These are phyloP conservation scores for Berkeleyomyces basicola DNA, from an alignment of 2,329 filamentous ascomycete genomes.

Conservation along the genomic window DNA sequence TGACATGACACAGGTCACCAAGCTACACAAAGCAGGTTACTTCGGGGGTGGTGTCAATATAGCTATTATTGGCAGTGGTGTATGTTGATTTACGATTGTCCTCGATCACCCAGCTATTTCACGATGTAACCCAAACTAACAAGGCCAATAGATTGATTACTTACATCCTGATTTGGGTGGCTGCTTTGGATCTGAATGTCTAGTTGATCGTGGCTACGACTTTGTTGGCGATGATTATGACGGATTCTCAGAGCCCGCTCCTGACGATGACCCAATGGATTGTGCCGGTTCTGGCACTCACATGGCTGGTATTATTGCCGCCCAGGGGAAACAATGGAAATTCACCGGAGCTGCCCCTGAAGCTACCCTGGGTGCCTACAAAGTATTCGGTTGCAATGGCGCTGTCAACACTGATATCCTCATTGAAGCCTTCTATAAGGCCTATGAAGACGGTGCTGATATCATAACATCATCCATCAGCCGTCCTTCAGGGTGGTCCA, in stretches of 20 bases:
- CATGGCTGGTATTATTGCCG: conserved; percentile 45
- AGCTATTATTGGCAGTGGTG: conserved; percentile 37
- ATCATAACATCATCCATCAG: conserved; percentile 41
- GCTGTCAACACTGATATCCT: conserved; percentile 37
- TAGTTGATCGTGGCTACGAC: conserved; percentile 41
- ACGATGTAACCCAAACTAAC: too few species aligned
- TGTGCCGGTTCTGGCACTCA: conserved; percentile 45
- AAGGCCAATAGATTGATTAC: conserved; percentile 35
- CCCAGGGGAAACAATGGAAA: conserved; percentile 32
- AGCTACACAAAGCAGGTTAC: conserved; percentile 31
- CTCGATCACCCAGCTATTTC: too few species aligned
- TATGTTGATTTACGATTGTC: conserved; percentile 20
- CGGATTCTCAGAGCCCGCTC: conserved; percentile 19
- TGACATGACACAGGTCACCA: conserved; percentile 39
- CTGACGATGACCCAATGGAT: conserved; percentile 36
- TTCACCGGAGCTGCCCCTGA: conserved; percentile 37
- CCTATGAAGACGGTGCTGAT: conserved; percentile 40
- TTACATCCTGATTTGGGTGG: conserved; percentile 46
- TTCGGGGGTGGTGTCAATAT: conserved; percentile 36
- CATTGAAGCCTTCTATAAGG: conserved; percentile 41
- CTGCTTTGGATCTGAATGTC: conserved; percentile 42
- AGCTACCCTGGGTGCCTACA: conserved; percentile 38
- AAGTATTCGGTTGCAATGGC: conserved; percentile 39
- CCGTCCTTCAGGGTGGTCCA: conserved; percentile 33
- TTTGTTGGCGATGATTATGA: conserved; percentile 38